phyloP scores from a whole-genome alignment of 2,329 filamentous ascomycete species.

The Ascochyta koolunga region DNA sequence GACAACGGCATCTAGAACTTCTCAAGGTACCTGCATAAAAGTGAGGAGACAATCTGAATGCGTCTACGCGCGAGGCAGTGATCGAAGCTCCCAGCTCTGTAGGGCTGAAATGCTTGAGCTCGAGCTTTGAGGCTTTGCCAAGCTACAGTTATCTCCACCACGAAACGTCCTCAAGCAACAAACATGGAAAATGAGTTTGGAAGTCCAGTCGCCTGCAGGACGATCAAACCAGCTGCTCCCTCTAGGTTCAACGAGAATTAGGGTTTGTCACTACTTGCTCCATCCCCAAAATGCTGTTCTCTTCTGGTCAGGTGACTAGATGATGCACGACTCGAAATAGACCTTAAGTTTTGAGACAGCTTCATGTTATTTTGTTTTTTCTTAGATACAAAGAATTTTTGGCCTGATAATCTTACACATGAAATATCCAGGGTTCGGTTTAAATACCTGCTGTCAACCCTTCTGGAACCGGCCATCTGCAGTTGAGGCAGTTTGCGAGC shows the following conservation, averaged over 20 bases:
- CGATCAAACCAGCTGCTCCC: neutral
- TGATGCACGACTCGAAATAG: neutral
- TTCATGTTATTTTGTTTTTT: neutral
- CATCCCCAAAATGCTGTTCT: neutral
- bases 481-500: slow-evolving; percentile 32
- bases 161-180: slow-evolving; percentile 1
- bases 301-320: neutral
- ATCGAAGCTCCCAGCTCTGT: slow-evolving; percentile 14
- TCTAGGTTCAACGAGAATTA: neutral
- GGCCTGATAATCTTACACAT: neutral
- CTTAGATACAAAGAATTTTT: too few relatives aligned
- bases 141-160: neutral
- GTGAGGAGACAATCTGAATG: slow-evolving; percentile 1
- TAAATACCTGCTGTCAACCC: neutral
- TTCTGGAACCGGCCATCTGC: slow-evolving; percentile 6
- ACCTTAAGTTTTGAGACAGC: neutral
- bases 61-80: slow-evolving; percentile 9
- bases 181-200: neutral
- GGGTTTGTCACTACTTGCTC: neutral
- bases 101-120: slow-evolving; percentile 29
- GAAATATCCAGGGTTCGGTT: neutral
- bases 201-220: neutral
- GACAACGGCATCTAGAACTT: slow-evolving; percentile 22
- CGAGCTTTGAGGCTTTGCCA: slow-evolving; percentile 6
- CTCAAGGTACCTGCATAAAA: slow-evolving; percentile 39